Evolutionary conservation across 352 stramenopile genomes (phyloP), one percentile per base, ranked within the genome.

Genomic region (Phytophthora vignae): DNA sequence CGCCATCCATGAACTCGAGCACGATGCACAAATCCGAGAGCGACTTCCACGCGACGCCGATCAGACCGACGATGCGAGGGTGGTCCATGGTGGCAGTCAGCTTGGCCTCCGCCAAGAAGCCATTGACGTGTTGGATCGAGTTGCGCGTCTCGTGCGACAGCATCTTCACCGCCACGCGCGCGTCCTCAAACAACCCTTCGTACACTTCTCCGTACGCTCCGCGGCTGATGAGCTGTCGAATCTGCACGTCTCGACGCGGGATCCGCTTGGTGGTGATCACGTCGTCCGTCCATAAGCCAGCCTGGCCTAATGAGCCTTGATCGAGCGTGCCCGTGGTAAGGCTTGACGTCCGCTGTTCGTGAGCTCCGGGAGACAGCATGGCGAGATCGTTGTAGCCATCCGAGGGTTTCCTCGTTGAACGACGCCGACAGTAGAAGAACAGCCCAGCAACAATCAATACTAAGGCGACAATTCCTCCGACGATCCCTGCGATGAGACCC

Each of bases 21-120:
- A 86, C 57, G 54, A 84, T 58, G 0, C 64, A 72, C 8, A 89
- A 29, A 56, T 89, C 81, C 8, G 73, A 61, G 17, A 89, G 67
- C 12, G 57, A 77, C 1, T 67, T 85, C 81, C 81, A 89, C 15
- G 74, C 62, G 12, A 90, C 49, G 5, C 79, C 81, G 25, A 87
- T 64, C 25, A 87, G 83, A 1, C 36, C 44, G 9, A 89, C 78
- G 21, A 3, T 85, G 55, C 79, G 81, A 27, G 71, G 74, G 54
- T 89, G 78, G 11, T 87, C 76, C 4, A 89, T 60, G 21, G 29
- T 46, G 2, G 81, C 72, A 10, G 59, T 83, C 44, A 89, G 31
- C 2, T 80, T 80, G 22, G 84, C 85, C 57, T 89, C 81, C 40
- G 80, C 77, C 81, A 89, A 81, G 49, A 89, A 89, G 19, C 31